These are phyloP conservation scores for Ogataea nakhonphanomensis DNA, from an alignment of 805 yeast species.

Conservation along the genomic window DNA sequence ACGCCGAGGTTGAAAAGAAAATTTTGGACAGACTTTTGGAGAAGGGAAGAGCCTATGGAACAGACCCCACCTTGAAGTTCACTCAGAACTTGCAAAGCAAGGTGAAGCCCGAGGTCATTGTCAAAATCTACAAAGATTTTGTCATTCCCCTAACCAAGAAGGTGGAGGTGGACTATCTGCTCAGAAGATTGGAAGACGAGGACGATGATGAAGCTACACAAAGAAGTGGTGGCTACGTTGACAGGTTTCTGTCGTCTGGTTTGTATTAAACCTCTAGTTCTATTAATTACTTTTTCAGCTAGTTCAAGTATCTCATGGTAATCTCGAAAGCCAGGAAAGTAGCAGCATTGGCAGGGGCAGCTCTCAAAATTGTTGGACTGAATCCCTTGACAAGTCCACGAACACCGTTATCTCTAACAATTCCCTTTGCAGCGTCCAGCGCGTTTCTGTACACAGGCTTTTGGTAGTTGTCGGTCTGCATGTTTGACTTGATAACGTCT, in stretches of 20 bases:
- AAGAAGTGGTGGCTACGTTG: constrained; percentile 22
- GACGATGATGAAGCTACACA: constrained; percentile 19
- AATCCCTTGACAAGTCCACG: constrained; percentile 89
- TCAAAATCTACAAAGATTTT: constrained; percentile 77
- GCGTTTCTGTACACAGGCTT: constrained; percentile 59
- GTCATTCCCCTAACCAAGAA: constrained; percentile 93
- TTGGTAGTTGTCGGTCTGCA: constrained; percentile 70
- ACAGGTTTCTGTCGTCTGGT: constrained; percentile 25
- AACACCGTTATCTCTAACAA: constrained; percentile 58
- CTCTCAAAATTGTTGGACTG: constrained; percentile 87
- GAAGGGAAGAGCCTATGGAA: constrained; percentile 85
- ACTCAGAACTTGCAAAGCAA: constrained; percentile 67
- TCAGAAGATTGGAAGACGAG: constrained; percentile 72
- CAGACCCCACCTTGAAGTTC: constrained; percentile 76
- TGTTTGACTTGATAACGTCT: constrained; percentile 85
- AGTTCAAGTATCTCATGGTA: constrained; percentile 63
- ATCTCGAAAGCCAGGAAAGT: constrained; percentile 92
- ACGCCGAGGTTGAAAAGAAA: constrained; percentile 78
- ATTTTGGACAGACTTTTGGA: constrained; percentile 73
- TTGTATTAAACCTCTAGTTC: constrained; percentile 11
- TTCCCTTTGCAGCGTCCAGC: constrained; percentile 53
- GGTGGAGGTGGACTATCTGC: constrained; percentile 88
- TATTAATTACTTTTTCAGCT: constrained; percentile 6
- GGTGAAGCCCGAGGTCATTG: constrained; percentile 78
- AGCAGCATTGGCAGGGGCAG: constrained; percentile 98